phyloP scores from a whole-genome alignment of 306 rosid species.

The Medicago truncatula region MtrunA17r5.0-ANR NC_053046.1:5430001-5430500 shows the following conservation, averaged over 20 bases:
- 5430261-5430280: not conserved
- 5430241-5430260: not conserved
- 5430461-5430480: not conserved
- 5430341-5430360: slow-evolving; percentile 20
- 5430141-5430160: slow-evolving; percentile 27
- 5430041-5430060: slow-evolving; percentile 75
- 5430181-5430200: not conserved
- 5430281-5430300: not conserved
- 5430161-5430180: slow-evolving; percentile 1
- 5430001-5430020: slow-evolving; percentile 58
- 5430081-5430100: slow-evolving; percentile 46
- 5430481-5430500: not conserved
- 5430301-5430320: not conserved
- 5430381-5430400: not conserved
- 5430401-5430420: not conserved
- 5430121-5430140: slow-evolving; percentile 35
- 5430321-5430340: slow-evolving; percentile 15
- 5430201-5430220: slow-evolving; percentile 10
- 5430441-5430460: slow-evolving; percentile 6
- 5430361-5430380: slow-evolving; percentile 25
- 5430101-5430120: slow-evolving; percentile 51
- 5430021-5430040: slow-evolving; percentile 65
- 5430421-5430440: not conserved
- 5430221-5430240: slow-evolving; percentile 8
- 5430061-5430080: slow-evolving; percentile 73